Evolutionary conservation across 306 rosid species (phyloP), one percentile per base, ranked within the genome.

Genomic region (Arachis hypogaea): DNA sequence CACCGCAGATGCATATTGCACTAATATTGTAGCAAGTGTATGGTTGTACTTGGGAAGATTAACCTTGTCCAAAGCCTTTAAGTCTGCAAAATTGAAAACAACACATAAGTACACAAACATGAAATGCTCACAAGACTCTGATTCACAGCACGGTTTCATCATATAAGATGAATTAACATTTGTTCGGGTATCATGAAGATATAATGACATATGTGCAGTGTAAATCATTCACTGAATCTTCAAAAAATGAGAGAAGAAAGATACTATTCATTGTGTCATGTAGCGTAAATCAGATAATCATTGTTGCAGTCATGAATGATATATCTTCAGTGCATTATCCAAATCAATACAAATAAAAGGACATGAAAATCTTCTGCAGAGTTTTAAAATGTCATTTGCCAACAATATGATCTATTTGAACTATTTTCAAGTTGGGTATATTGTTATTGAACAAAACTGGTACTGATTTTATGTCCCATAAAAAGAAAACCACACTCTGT

Each of bases 1-100:
- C 83, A 93, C 98, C 82, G 89, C 96, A 59, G 98, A 85, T 74
- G 98, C 97, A 81, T 86, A 93, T 72, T 85, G 89, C 80, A 89
- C 98, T 59, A 91, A 47, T 73, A 83, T 85, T 68, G 89, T 85
- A 68, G 92, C 86, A 49, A 93, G 92, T 3, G 97, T 93, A 68
- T 87, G 97, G 77, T 93, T 91, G 75, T 89, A 93, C 55, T 51
- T 14, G 1, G 75, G 42, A 46, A 9, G 47, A 12, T 68, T 52
- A 49, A 69, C 51, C 52, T 52, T 57, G 60, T 63, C 79, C 83
- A 77, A 72, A 14, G 47, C 41, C 70, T 82, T 80, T 78, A 86
- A 78, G 36, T 77, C 97, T 92, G 92, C 81, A 82, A 41, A 73
- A 43, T 42, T 6, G 22, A 72, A 47, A 76, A 47, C 29, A 69